Conservation (phyloP, 2,329 filamentous ascomycete genomes). For the Truncatella angustata region DNA sequence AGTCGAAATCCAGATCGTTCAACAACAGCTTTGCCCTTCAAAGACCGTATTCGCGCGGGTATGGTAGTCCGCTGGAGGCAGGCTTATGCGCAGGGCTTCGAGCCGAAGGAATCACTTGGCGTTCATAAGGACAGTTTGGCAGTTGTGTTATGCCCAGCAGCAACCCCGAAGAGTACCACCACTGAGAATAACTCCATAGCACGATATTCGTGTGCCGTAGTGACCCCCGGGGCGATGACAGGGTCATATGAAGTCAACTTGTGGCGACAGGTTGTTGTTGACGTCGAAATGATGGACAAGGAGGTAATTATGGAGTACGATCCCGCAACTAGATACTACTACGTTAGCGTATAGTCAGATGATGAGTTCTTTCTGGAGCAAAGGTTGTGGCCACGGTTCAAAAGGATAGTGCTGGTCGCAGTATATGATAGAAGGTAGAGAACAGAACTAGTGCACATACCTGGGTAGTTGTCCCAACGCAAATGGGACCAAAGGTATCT, state of each 20-base stretch:
- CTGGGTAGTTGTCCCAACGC: neutral
- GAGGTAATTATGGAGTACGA: conserved; percentile 45
- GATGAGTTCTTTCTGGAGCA: no score
- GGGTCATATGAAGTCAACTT: conserved; percentile 38
- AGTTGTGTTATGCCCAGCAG: conserved; percentile 29
- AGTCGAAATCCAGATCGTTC: conserved; percentile 29
- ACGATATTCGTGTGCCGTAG: conserved; percentile 35
- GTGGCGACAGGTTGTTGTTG: conserved; percentile 36
- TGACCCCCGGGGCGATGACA: conserved; percentile 31
- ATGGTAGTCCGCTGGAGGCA: conserved; percentile 37
- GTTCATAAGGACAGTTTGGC: conserved; percentile 22
- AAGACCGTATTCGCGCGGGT: conserved; percentile 38
- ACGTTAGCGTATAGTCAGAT: conserved; percentile 20
- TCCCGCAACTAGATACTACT: conserved; percentile 40
- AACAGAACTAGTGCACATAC: no score
- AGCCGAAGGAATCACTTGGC: conserved; percentile 10
- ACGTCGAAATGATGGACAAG: conserved; percentile 32
- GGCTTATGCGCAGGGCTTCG: neutral
- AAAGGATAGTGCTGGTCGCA: no score
- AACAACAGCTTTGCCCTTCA: conserved; percentile 30
- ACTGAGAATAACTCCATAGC: neutral
- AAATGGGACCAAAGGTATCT: neutral
- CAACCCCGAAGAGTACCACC: conserved; percentile 3
- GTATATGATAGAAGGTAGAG: no score
- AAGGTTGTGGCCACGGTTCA: no score